A percentile compares a stretch with the other conserved stretches of the same genome.
Evolutionary conservation across 2,329 filamentous ascomycete genomes (phyloP).

Genomic region (Epichloe sibirici): DNA sequence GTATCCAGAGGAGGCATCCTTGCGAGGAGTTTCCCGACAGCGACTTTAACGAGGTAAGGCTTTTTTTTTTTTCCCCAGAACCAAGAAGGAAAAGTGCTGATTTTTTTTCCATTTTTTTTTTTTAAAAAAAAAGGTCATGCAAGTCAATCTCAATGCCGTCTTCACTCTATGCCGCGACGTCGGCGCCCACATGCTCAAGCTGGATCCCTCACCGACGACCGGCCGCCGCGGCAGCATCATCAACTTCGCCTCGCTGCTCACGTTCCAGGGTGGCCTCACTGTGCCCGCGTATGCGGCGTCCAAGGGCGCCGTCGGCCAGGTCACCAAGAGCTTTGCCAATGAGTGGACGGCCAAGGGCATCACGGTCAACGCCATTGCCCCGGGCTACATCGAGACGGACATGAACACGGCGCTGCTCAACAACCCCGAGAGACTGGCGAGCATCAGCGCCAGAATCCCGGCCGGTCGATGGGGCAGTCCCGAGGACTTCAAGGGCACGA

Average conservation of each 20-base stretch:
- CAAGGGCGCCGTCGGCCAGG: conserved; percentile 74
- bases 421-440: conserved; percentile 54
- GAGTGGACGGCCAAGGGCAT: conserved; percentile 75
- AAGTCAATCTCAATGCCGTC: conserved; percentile 75
- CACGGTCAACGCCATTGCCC: conserved; percentile 78
- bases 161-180: conserved; percentile 70
- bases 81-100: too few relatives aligned
- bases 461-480: conserved; percentile 72
- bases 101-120: not conserved
- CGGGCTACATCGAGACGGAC: conserved; percentile 85
- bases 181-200: conserved; percentile 63
- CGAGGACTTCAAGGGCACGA: conserved; percentile 78
- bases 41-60: conserved; percentile 59
- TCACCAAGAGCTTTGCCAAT: conserved; percentile 77
- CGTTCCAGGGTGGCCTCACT: conserved; percentile 77
- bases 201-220: conserved; percentile 32
- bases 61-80: not conserved
- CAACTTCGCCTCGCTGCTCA: conserved; percentile 72
- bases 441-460: conserved; percentile 71
- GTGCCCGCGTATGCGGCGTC: conserved; percentile 79
- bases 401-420: conserved; percentile 80
- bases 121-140: conserved; percentile 44
- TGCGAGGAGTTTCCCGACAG: conserved; percentile 61
- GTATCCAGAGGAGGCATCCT: conserved; percentile 70
- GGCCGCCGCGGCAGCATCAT: conserved; percentile 60